Conservation (phyloP, 495 filamentous ascomycete genomes). For the Hapsidospora chrysogenum region DNA sequence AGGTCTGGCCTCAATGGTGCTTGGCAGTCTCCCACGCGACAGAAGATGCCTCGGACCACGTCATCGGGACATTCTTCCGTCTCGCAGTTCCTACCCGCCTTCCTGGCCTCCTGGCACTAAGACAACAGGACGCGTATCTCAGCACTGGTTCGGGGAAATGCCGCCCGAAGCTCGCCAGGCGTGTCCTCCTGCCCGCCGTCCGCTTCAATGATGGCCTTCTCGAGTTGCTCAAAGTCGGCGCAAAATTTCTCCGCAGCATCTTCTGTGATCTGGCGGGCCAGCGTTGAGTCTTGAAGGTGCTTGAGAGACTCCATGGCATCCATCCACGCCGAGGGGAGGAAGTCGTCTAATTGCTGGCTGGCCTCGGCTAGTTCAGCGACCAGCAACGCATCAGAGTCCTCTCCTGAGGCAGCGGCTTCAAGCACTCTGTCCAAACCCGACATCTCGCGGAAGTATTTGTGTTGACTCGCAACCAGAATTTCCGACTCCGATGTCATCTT, state of each 20-base stretch:
- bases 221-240: conserved; percentile 77
- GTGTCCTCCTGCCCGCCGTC: conserved; percentile 23
- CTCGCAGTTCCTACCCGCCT: no score
- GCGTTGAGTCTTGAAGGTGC: conserved; percentile 45
- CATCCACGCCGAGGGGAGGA: conserved; percentile 82
- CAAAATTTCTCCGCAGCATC: conserved; percentile 78
- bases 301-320: conserved; percentile 73
- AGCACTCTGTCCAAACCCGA: conserved; percentile 64
- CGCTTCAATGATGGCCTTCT: conserved; percentile 35
- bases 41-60: no score
- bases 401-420: conserved; percentile 28
- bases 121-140: conserved; percentile 72
- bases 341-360: conserved; percentile 72
- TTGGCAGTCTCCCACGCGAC: no score
- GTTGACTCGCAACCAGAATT: conserved; percentile 40
- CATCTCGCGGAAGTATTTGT: conserved; percentile 48
- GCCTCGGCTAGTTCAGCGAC: conserved; percentile 13
- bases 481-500: conserved; percentile 21
- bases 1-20: no score
- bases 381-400: background rate
- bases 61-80: no score
- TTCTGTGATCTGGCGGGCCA: conserved; percentile 62
- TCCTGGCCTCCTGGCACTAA: no score
- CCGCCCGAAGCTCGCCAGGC: conserved; percentile 35
- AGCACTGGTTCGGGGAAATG: conserved; percentile 71